Conservation (phyloP, 1,139 yeast genomes). For the Geotrichum aggregatum region DNA sequence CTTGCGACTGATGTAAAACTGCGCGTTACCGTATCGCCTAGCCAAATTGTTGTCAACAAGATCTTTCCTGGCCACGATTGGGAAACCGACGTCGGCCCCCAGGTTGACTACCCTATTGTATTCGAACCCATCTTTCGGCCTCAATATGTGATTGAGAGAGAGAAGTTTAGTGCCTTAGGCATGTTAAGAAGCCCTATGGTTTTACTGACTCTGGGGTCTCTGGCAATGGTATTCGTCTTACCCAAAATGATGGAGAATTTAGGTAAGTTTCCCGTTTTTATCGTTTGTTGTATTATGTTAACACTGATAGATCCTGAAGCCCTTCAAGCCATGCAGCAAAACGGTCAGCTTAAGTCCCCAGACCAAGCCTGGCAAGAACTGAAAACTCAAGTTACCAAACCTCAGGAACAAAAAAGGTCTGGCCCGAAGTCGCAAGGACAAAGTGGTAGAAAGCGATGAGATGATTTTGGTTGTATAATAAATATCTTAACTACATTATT, state of each 20-base stretch:
- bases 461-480: neutral
- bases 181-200: slow-evolving; percentile 41
- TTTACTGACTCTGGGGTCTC: slow-evolving; percentile 36
- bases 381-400: slow-evolving; percentile 35
- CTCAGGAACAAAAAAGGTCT: slow-evolving; percentile 19
- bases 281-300: neutral
- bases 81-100: slow-evolving; percentile 32
- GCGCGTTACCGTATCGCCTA: slow-evolving; percentile 32
- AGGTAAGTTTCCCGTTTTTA: slow-evolving; percentile 10
- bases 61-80: slow-evolving; percentile 33
- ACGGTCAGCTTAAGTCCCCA: neutral
- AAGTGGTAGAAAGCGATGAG: slow-evolving; percentile 3
- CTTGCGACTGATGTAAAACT: slow-evolving; percentile 23
- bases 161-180: slow-evolving; percentile 34
- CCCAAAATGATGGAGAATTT: slow-evolving; percentile 36
- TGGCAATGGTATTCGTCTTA: slow-evolving; percentile 36
- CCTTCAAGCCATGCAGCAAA: slow-evolving; percentile 32
- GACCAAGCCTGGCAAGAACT: slow-evolving; percentile 13
- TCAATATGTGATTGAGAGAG: slow-evolving; percentile 31
- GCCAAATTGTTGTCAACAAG: slow-evolving; percentile 30
- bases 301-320: slow-evolving; percentile 37
- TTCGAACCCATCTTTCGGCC: slow-evolving; percentile 25
- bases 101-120: slow-evolving; percentile 32
- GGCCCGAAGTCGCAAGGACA: neutral
- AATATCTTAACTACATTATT: neutral